phyloP scores from a whole-genome alignment of 257 asterid genomes.

The Solanum appendiculatum region DNA sequence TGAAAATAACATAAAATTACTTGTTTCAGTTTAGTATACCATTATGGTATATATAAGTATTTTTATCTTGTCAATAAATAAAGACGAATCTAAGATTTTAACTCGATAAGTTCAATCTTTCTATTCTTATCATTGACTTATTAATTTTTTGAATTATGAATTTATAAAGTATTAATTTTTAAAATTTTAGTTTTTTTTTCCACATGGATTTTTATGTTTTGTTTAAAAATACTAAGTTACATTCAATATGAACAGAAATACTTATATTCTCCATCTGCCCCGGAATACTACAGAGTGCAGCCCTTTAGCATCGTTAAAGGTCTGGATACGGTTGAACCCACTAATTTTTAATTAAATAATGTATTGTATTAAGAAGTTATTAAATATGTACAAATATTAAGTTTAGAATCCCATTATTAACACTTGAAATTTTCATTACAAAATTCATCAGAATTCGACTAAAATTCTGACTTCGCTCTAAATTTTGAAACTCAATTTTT shows the following conservation, averaged over 20 bases:
- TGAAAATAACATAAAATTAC: background rate
- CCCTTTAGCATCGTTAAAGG: too few species aligned
- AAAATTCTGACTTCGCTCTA: too few species aligned
- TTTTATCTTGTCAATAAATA: background rate
- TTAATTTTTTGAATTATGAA: background rate
- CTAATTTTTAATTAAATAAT: too few species aligned
- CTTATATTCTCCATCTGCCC: background rate
- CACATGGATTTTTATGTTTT: background rate
- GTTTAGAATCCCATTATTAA: too few species aligned
- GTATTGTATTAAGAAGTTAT: too few species aligned
- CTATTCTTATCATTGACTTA: background rate
- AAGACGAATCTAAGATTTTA: background rate
- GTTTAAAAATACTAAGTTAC: background rate
- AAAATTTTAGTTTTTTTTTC: background rate
- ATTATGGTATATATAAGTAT: background rate
- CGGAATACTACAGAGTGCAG: too few species aligned
- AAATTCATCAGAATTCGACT: too few species aligned
- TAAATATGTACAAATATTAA: too few species aligned
- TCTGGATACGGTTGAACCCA: too few species aligned
- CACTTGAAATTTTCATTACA: too few species aligned
- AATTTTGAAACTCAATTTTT: background rate
- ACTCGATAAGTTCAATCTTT: background rate
- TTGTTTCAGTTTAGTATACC: background rate
- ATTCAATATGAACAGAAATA: background rate
- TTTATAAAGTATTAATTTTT: background rate